Base-by-base conservation (phyloP, 1,139 yeast genomes). In the Saccharomyces hybrid region DNA sequence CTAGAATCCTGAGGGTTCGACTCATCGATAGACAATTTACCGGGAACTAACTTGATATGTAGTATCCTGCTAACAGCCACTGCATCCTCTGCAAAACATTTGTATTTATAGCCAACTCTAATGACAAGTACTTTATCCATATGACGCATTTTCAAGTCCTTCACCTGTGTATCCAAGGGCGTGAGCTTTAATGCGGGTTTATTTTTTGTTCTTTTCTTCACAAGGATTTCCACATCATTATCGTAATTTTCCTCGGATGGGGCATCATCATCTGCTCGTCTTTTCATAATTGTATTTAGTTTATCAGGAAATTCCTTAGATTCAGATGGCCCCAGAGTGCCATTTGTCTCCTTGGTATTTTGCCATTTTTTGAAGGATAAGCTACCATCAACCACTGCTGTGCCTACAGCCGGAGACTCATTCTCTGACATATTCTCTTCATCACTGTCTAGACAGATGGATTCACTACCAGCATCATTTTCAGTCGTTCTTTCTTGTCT, bases 91-190 rank as follows among this genome's bases (percentile, higher is more conserved):
- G 96, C 96, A 67, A 82, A 89, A 57, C 90, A 83, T 65, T 87
- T 87, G 72, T 83, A 93, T 69, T 89, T 89, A 71, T 93, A 93
- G 0, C 99, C 99, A 7, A 88, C 95, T 66, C 93, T 95, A 26
- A 93, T 78, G 0, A 93, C 83, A 6, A 93, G 73, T 1, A 93
- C 63, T 50, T 88, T 86, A 59, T 88, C 96, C 51, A 70, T 67
- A 65, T 91, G 74, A 1, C 71, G 67, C 3, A 70, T 64, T 63
- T 89, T 89, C 52, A 93, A 72, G 3, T 81, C 83, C 26, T 83
- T 72, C 56, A 84, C 83, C 67, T 91, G 98, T 57, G 78, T 78
- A 62, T 90, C 97, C 51, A 90, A 72, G 0, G 97, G 96, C 0
- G 96, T 91, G 52, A 83, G 68, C 52, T 74, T 58, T 24, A 16